Conservation (phyloP, 306 rosid genomes). For the Purshia tridentata region DNA sequence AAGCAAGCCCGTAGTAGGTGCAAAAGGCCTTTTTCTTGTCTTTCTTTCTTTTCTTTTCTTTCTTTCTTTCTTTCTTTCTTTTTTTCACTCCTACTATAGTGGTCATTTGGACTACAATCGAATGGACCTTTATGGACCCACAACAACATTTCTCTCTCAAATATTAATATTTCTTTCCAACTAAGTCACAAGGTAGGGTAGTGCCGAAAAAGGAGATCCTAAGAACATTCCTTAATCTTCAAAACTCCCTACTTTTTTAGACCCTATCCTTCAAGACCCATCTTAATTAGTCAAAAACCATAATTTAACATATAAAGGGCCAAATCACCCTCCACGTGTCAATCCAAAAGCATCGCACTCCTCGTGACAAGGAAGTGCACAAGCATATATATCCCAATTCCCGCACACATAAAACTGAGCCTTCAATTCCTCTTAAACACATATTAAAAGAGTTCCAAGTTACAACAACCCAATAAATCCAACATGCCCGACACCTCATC, state of each 20-base stretch:
- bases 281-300: not conserved
- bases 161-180: too few species aligned
- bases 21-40: not conserved
- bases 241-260: not conserved
- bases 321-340: slow-evolving; percentile 21
- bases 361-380: not conserved
- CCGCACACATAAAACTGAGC: not conserved
- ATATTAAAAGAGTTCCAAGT: too few species aligned
- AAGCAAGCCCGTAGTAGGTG: not conserved
- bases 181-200: too few species aligned
- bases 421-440: too few species aligned
- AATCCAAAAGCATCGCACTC: not conserved
- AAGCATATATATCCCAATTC: not conserved
- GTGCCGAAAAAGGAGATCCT: not conserved
- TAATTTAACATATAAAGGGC: slow-evolving; percentile 2
- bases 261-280: not conserved
- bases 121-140: not conserved
- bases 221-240: not conserved
- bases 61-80: too few species aligned
- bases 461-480: not conserved
- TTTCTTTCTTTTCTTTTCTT: too few species aligned
- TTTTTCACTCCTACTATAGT: too few species aligned
- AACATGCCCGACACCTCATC: slow-evolving; percentile 7
- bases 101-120: not conserved
- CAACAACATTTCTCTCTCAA: not conserved